A percentile compares a stretch with the other conserved stretches of the same genome.
These are phyloP conservation scores for Gossypium bickii DNA, from an alignment of 345 rosid genomes.

Conservation along the genomic window DNA sequence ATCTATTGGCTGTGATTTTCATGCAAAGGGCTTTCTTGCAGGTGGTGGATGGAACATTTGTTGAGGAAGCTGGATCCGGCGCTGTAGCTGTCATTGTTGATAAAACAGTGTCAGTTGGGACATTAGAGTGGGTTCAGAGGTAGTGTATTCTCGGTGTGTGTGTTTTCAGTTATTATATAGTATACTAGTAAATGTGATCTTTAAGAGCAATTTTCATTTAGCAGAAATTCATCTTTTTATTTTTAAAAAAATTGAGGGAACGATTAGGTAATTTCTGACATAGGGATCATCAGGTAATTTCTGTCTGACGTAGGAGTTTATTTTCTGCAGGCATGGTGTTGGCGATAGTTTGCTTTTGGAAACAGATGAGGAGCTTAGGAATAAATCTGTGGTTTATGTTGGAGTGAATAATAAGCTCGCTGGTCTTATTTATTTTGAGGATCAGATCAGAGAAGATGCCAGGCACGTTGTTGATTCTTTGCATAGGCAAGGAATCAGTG, in stretches of 20 bases:
- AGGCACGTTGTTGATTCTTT: slow-evolving; percentile 60
- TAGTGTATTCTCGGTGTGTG: slow-evolving; percentile 17
- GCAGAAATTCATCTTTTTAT: not conserved
- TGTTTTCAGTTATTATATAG: not conserved
- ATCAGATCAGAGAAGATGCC: slow-evolving; percentile 92
- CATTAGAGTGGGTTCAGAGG: slow-evolving; percentile 87
- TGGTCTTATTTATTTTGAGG: slow-evolving; percentile 79
- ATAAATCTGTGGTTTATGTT: slow-evolving; percentile 75
- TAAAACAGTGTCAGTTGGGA: slow-evolving; percentile 81
- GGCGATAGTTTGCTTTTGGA: slow-evolving; percentile 35
- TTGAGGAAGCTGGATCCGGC: slow-evolving; percentile 96
- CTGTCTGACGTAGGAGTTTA: slow-evolving; percentile 1
- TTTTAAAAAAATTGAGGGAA: not conserved
- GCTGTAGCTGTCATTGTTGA: slow-evolving; percentile 61
- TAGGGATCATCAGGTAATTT: not conserved
- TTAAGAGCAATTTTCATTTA: not conserved
- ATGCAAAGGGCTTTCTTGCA: slow-evolving; percentile 24
- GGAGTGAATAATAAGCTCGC: slow-evolving; percentile 74
- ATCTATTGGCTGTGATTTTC: not conserved
- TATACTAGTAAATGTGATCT: not conserved
- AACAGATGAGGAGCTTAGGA: slow-evolving; percentile 45
- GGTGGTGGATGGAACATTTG: slow-evolving; percentile 78
- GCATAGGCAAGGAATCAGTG: slow-evolving; percentile 62
- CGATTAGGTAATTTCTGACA: not conserved
- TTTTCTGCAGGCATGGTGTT: slow-evolving; percentile 71